These are phyloP conservation scores for Paramecium biaurelia DNA, from an alignment of 73 alveolate genomes.

Conservation along the genomic window DNA sequence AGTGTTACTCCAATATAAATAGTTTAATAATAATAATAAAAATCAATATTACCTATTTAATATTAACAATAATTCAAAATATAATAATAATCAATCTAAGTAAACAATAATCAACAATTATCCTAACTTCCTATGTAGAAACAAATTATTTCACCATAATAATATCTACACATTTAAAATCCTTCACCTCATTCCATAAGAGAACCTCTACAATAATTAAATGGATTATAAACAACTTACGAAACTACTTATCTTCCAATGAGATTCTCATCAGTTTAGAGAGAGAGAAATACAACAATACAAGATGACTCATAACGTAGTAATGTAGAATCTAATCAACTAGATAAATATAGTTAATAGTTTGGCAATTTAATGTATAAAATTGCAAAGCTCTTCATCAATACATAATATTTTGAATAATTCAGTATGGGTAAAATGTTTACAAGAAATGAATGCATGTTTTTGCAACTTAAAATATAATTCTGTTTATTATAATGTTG, in stretches of 20 bases:
- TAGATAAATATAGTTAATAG: background rate
- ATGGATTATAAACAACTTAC: background rate
- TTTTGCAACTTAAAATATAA: background rate
- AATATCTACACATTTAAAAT: background rate
- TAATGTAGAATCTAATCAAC: background rate
- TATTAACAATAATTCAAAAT: background rate
- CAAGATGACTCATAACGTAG: background rate
- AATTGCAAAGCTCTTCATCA: background rate
- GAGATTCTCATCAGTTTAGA: background rate
- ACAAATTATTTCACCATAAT: background rate
- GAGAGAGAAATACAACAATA: background rate
- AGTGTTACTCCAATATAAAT: background rate
- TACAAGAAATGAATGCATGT: background rate
- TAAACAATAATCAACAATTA: background rate
- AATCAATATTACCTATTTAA: background rate
- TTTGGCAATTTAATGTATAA: background rate
- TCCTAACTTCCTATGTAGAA: background rate
- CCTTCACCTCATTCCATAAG: background rate
- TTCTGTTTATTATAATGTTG: constrained; percentile 4
- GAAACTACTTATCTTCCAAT: background rate
- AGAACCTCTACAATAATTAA: background rate
- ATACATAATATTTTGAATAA: background rate
- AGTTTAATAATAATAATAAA: background rate
- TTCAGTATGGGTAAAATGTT: background rate
- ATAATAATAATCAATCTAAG: background rate